Conservation (phyloP, 305 asterid genomes). For the Fraxinus paxiana region DNA sequence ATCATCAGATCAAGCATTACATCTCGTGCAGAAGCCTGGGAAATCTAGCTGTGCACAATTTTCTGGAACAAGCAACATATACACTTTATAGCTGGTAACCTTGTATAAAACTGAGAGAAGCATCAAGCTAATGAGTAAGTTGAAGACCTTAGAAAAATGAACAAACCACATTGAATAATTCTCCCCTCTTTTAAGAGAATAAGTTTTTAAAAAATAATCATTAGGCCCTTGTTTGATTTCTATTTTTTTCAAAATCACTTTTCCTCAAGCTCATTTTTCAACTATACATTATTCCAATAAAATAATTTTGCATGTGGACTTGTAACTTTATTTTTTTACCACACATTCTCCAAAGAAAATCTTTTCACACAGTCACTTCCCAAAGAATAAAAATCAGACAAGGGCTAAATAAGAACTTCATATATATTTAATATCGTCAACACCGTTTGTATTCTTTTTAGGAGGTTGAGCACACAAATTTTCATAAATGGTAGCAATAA, state of each 20-base stretch:
- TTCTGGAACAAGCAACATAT: not conserved
- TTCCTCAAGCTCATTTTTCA: not conserved
- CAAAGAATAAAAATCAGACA: not conserved
- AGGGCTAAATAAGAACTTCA: not conserved
- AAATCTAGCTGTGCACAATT: not conserved
- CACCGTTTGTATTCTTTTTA: not conserved
- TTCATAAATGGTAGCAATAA: not conserved
- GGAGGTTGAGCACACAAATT: not conserved
- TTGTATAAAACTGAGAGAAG: not conserved
- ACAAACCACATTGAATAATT: not conserved
- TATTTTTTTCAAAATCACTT: not conserved
- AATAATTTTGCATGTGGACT: slow-evolving; percentile 3
- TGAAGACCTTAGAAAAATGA: not conserved
- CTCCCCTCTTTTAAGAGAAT: not conserved
- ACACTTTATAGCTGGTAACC: not conserved
- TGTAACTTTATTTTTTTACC: not conserved
- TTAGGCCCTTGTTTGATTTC: not conserved
- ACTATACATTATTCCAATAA: not conserved
- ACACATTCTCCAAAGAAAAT: not conserved
- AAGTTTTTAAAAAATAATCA: not conserved
- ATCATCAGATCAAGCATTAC: not conserved
- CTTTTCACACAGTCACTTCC: not conserved
- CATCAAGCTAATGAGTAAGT: not conserved
- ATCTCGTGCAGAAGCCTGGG: not conserved
- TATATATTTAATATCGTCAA: not conserved